Base-by-base conservation (phyloP, 2,329 filamentous ascomycete species). In the Fonsecaea pugnacius region DNA sequence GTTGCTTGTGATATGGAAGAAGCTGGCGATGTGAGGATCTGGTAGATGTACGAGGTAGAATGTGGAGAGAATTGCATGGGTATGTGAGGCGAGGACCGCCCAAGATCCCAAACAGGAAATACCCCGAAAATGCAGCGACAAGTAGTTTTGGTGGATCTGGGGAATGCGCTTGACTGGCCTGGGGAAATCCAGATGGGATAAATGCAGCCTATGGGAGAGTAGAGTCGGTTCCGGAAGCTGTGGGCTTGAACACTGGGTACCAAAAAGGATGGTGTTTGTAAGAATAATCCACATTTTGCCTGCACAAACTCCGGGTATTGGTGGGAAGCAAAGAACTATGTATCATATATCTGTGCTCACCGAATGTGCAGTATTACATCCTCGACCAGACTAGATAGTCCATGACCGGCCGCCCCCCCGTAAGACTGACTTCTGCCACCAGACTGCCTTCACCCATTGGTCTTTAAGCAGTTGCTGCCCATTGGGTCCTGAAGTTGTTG, bases 401-500 rank as follows among this genome's bases (percentile, higher is more conserved):
- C 55, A 48, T 14, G 33, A 30, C 27, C 27, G 27, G 27, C 4
- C 27, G 27, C 4, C 3, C 7, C 7, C 55, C 35, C 27, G 16
- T 53, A 32, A 32, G 24, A 53, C 51, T 7, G 33, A n/a, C 51
- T 52, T 32, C 32, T 27, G 7, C 12, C 12, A 24, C 10, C 50
- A n/a, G 12, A 12, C 8, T 52, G 12, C 24, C 27, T 6, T 33
- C 50, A 6, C 8, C 32, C 12, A 10, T 16, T 18, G 27, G 16
- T 51, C 14, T 38, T 66, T 55, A 68, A 60, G 67, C 75, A 40
- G 78, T 80, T 14, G 73, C 75, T 62, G 72, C 77, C 82, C 82
- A 84, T 12, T 76, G 63, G 69, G 79, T 78, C 64, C 73, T 74
- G 60, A 83, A 72, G 12, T 77, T 78, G 73, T 79, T 79, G 64